These are phyloP conservation scores for Arabidopsis arenosa DNA, from an alignment of 345 rosid species.

Conservation along the genomic window DNA sequence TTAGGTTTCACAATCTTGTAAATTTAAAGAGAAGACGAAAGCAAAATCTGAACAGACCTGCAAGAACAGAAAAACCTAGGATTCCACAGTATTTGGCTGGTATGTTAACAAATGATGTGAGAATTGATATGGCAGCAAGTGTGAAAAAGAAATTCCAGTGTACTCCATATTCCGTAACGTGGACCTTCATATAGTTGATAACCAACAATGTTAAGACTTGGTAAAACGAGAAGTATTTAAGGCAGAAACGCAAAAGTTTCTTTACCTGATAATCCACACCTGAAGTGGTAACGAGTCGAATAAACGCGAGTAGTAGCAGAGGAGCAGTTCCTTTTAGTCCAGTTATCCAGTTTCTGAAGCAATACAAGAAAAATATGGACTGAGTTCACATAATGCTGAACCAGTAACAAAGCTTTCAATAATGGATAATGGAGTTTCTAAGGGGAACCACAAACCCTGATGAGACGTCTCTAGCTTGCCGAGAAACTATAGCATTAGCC, in stretches of 20 bases:
- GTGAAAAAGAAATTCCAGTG: constrained; percentile 99
- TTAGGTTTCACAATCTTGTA: constrained; percentile 14
- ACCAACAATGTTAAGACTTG: constrained; percentile 14
- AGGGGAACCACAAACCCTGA: constrained; percentile 54
- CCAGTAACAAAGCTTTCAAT: background rate
- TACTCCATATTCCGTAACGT: constrained; percentile 82
- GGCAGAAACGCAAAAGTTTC: background rate
- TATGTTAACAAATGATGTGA: constrained; percentile 64
- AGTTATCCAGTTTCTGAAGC: constrained; percentile 64
- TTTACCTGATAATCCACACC: constrained; percentile 91
- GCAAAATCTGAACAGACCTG: constrained; percentile 51
- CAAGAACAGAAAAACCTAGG: constrained; percentile 64
- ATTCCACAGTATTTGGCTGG: constrained; percentile 75
- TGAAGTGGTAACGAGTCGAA: constrained; percentile 69
- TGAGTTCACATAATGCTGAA: constrained; percentile 14
- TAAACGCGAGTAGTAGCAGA: constrained; percentile 71
- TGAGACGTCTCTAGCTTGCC: constrained; percentile 73
- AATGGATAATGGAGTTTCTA: constrained; percentile 6
- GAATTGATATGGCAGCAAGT: constrained; percentile 77
- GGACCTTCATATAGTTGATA: constrained; percentile 58
- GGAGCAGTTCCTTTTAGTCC: constrained; percentile 66
- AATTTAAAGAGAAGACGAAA: background rate
- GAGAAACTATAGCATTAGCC: constrained; percentile 78
- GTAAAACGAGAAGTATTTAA: constrained; percentile 12
- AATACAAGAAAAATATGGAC: constrained; percentile 1